These are phyloP conservation scores for Brassica carinata DNA, from an alignment of 345 rosid genomes.

Conservation along the genomic window DNA sequence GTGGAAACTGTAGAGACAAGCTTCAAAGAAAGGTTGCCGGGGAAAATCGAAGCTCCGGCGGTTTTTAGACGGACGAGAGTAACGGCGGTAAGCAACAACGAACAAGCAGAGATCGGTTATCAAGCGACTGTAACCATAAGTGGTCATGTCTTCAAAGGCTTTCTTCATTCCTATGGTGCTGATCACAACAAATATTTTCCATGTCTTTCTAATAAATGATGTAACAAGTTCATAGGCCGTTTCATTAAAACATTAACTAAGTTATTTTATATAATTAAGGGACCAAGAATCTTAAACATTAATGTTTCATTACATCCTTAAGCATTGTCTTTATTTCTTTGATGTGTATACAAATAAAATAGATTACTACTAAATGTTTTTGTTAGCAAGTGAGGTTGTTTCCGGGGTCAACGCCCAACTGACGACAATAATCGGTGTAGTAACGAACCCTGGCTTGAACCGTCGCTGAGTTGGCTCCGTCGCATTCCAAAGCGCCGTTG, in stretches of 20 bases:
- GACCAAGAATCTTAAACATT: not conserved
- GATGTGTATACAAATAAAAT: not conserved
- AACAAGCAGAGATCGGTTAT: slow-evolving; percentile 71
- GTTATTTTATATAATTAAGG: not conserved
- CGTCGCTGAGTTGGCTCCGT: slow-evolving; percentile 45
- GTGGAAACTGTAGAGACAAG: slow-evolving; percentile 50
- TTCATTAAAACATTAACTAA: too few species aligned
- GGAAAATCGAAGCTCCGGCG: slow-evolving; percentile 85
- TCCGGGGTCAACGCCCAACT: slow-evolving; percentile 57
- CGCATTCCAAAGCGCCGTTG: slow-evolving; percentile 59
- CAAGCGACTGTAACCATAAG: slow-evolving; percentile 85
- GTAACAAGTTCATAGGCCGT: not conserved
- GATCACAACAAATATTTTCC: slow-evolving; percentile 53
- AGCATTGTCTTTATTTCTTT: slow-evolving; percentile 2
- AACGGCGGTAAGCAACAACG: slow-evolving; percentile 63
- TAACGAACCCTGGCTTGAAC: slow-evolving; percentile 52
- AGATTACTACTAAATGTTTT: slow-evolving; percentile 1
- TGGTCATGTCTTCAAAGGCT: slow-evolving; percentile 88
- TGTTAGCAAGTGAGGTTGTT: slow-evolving; percentile 62
- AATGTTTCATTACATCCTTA: slow-evolving; percentile 14
- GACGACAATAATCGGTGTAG: slow-evolving; percentile 54
- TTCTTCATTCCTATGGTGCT: slow-evolving; percentile 68
- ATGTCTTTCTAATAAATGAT: slow-evolving; percentile 34
- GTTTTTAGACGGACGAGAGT: slow-evolving; percentile 79
- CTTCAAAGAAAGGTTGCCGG: slow-evolving; percentile 69